Conservation (phyloP, 805 yeast genomes). For the Candida verbasci region DNA sequence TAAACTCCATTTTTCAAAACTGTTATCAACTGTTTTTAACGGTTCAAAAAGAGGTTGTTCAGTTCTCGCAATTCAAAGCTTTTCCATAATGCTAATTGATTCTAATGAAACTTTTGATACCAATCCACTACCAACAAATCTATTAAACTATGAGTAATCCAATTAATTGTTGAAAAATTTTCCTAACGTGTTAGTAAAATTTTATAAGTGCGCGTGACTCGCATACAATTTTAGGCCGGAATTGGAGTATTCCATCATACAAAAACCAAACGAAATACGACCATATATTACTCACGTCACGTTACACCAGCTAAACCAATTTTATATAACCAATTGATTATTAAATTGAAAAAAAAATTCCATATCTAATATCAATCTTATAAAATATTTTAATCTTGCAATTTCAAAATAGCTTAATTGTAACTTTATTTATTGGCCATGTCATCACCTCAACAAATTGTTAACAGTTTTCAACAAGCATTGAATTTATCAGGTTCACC, state of each 20-base stretch:
- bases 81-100: too few relatives aligned
- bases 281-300: neutral
- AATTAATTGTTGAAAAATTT: too few relatives aligned
- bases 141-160: too few relatives aligned
- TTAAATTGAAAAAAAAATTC: neutral
- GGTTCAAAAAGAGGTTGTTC: too few relatives aligned
- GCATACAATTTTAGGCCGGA: neutral
- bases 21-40: too few relatives aligned
- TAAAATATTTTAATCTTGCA: conserved; percentile 2
- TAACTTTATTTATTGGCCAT: conserved; percentile 23
- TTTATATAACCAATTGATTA: neutral
- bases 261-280: too few relatives aligned
- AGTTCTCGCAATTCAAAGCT: too few relatives aligned
- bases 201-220: neutral
- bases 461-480: conserved; percentile 51
- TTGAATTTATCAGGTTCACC: conserved; percentile 54
- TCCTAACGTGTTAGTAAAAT: neutral
- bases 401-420: neutral
- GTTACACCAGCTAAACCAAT: neutral
- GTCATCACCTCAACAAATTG: conserved; percentile 69
- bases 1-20: too few relatives aligned
- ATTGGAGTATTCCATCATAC: too few relatives aligned
- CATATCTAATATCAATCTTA: too few relatives aligned
- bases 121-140: too few relatives aligned
- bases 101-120: too few relatives aligned